Conservation (phyloP, 371 early-diverging fungal species). For the Mortierella sp. region DNA sequence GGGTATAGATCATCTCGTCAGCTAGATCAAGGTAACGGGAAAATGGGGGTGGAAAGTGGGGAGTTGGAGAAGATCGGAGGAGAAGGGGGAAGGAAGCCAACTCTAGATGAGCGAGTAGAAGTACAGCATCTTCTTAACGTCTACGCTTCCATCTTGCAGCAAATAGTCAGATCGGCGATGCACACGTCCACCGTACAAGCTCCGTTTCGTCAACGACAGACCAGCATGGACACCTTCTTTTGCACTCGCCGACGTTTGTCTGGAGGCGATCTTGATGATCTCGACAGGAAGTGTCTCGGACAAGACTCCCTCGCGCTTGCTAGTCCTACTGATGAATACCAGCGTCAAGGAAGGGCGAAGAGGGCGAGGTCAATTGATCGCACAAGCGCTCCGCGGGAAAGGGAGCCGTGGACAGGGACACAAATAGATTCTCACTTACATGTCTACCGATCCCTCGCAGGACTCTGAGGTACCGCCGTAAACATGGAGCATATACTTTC, state of each 20-base stretch:
- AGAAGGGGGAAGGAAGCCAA: too few species aligned
- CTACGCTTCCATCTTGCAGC: conserved; percentile 20
- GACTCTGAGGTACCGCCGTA: conserved; percentile 34
- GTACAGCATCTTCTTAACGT: conserved; percentile 45
- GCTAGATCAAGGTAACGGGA: too few species aligned
- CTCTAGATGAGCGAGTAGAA: conserved; percentile 36
- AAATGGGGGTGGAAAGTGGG: too few species aligned
- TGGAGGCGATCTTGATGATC: conserved; percentile 1
- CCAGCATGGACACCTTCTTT: not conserved
- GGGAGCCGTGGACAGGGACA: not conserved
- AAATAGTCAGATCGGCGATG: conserved; percentile 13
- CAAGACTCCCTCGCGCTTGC: conserved; percentile 36
- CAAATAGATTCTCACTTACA: conserved; percentile 7
- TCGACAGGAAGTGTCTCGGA: conserved; percentile 33
- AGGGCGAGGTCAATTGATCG: too few species aligned
- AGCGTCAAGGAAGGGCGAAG: too few species aligned
- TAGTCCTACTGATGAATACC: too few species aligned
- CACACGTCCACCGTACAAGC: conserved; percentile 16
- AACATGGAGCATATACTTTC: conserved; percentile 34
- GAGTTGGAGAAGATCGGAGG: too few species aligned
- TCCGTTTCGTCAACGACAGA: conserved; percentile 12
- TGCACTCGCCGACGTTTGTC: not conserved
- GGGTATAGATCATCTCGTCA: too few species aligned
- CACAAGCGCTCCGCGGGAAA: too few species aligned
- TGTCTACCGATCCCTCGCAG: conserved; percentile 26